Evolutionary conservation across 805 yeast species (phyloP), one percentile per base, ranked within the genome.

Genomic region (Priceomyces carsonii): DNA sequence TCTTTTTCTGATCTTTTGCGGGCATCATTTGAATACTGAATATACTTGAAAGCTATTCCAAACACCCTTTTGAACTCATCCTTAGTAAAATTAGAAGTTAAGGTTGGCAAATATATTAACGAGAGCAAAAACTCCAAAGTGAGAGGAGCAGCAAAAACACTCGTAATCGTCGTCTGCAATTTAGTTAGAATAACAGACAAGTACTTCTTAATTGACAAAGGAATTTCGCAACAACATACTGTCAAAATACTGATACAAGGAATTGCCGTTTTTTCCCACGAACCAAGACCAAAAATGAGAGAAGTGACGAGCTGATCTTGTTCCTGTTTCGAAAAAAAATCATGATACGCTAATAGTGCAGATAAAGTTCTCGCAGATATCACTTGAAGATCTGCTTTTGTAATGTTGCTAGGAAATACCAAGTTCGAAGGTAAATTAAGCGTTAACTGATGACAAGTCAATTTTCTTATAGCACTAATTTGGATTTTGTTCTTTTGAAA

Each of bases 41-140:
- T 82, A 47, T 80, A 82, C 47, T 82, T 81, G 63, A 88, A 85
- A 1, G 89, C 82, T 53, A 88, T 84, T 2, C 85, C 95, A 63
- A 88, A 85, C 2, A 87, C 86, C 30, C 89, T 69, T 48, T 80
- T 82, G 54, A 73, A 83, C 47, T 88, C 95, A 32, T 85, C 93
- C 13, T 73, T 70, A 3, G 85, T 83, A 52, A 87, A 82, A 48
- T 82, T 82, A 1, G 86, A 72, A 1, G 85, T 79, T 38, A 87
- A 58, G 2, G 76, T 58, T 0, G 91, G 89, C 26, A 83, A 69
- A 36, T 82, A 73, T 0, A 85, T 72, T 25, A 89, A 59, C 1
- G 87, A 74, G 42, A 80, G 57, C 36, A 88, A 61, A 45, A 89
- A 84, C 50, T 88, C 95, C 39, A 89, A 59, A 20, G 85, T 81